Conservation (phyloP, 129 eudicot species). For the Saussurea involucrata region DNA sequence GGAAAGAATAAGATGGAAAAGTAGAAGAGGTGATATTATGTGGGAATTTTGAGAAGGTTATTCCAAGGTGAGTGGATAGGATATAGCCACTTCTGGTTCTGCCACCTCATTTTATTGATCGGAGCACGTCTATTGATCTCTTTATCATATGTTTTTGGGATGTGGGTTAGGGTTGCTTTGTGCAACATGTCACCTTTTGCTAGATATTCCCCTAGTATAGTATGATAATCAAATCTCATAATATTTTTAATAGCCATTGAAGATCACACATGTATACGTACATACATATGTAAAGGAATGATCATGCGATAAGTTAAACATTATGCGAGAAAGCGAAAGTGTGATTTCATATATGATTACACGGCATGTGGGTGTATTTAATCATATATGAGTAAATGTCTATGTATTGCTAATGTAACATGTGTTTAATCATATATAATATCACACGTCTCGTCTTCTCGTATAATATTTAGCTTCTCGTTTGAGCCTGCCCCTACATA, state of each 20-base stretch:
- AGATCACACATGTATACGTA: neutral
- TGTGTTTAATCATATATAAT: too few species aligned
- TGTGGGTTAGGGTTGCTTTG: conserved; percentile 33
- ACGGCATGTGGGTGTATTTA: too few species aligned
- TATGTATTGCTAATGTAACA: too few species aligned
- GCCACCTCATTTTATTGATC: conserved; percentile 35
- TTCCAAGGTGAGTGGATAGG: conserved; percentile 31
- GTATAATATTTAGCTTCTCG: too few species aligned
- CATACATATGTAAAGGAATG: too few species aligned
- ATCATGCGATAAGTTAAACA: too few species aligned
- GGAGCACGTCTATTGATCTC: conserved; percentile 21
- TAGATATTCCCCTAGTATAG: neutral
- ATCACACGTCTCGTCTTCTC: too few species aligned
- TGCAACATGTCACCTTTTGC: conserved; percentile 25
- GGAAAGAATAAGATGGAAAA: too few species aligned
- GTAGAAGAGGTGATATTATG: neutral
- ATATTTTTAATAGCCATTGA: neutral
- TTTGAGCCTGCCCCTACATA: neutral
- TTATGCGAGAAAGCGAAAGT: too few species aligned
- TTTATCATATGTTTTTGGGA: conserved; percentile 9
- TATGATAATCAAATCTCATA: neutral
- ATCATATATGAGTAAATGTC: too few species aligned
- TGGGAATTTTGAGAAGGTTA: conserved; percentile 10
- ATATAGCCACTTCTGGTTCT: conserved; percentile 22
- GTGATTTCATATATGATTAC: too few species aligned